Evolutionary conservation across 768 basidiomycete genomes (phyloP).

Genomic region (Termitomyces sp.): DNA sequence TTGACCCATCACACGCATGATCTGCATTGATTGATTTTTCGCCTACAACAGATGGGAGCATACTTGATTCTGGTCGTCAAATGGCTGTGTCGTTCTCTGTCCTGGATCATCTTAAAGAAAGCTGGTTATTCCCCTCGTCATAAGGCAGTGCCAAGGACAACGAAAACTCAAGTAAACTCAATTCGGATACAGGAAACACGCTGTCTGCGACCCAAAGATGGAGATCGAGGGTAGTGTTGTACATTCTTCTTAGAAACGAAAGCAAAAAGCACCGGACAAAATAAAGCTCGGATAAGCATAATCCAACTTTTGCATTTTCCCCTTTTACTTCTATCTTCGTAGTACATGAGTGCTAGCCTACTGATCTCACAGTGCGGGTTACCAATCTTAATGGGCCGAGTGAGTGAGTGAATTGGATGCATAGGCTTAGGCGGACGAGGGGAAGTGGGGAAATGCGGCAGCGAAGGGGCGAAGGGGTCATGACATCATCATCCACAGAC

Average conservation of each 20-base stretch:
- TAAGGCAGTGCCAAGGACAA: background rate
- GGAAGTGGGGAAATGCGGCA: background rate
- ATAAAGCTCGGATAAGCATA: no score
- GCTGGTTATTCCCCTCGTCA: slow-evolving; percentile 1
- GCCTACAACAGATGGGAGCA: background rate
- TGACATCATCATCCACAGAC: background rate
- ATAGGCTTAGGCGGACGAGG: background rate
- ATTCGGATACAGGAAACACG: no score
- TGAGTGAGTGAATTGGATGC: background rate
- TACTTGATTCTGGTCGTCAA: no score
- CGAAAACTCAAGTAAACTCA: no score
- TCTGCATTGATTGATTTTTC: background rate
- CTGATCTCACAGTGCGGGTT: background rate
- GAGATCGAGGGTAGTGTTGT: background rate
- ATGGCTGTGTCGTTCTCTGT: background rate
- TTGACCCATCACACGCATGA: background rate
- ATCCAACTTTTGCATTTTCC: background rate
- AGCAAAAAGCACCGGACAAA: background rate
- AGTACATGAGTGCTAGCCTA: background rate
- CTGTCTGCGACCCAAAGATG: no score
- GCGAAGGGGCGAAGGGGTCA: no score
- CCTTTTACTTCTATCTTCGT: background rate
- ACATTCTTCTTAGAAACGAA: no score
- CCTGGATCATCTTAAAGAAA: background rate
- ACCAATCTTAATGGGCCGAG: background rate